phyloP scores from a whole-genome alignment of 2,329 filamentous ascomycete species.

The Elsinoe ampelina region DNA sequence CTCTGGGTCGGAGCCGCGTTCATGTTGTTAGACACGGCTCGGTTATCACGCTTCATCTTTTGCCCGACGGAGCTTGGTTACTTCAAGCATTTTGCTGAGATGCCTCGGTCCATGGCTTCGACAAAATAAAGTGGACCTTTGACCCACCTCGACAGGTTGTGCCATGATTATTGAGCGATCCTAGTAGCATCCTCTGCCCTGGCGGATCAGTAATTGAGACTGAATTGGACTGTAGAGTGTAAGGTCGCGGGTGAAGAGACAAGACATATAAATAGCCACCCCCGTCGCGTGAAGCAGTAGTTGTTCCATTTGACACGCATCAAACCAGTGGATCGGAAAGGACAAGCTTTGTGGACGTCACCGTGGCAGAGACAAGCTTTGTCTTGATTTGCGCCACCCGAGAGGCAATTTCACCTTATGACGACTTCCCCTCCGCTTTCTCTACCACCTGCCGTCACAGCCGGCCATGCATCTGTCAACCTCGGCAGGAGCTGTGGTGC shows the following conservation, averaged over 20 bases:
- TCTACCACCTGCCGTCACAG: not conserved
- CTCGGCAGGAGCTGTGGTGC: too few species aligned
- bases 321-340: not conserved
- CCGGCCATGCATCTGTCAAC: conserved; percentile 3
- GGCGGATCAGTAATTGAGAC: not conserved
- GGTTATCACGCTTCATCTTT: not conserved
- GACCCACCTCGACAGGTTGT: not conserved
- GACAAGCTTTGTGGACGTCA: conserved; percentile 12
- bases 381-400: conserved; percentile 2
- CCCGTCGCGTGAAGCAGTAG: too few species aligned
- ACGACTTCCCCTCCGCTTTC: not conserved
- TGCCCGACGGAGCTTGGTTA: not conserved
- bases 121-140: not conserved
- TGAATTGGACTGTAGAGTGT: too few species aligned
- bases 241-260: too few species aligned
- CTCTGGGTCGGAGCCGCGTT: not conserved
- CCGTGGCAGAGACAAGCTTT: conserved; percentile 1
- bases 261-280: too few species aligned
- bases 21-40: not conserved
- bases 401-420: not conserved
- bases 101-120: not conserved
- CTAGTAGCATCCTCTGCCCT: not conserved
- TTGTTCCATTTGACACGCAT: not conserved
- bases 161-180: not conserved
- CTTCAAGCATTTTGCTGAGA: not conserved